These are phyloP conservation scores for Cordyceps fumosorosea DNA, from an alignment of 2,329 filamentous ascomycete genomes.

Conservation along the genomic window DNA sequence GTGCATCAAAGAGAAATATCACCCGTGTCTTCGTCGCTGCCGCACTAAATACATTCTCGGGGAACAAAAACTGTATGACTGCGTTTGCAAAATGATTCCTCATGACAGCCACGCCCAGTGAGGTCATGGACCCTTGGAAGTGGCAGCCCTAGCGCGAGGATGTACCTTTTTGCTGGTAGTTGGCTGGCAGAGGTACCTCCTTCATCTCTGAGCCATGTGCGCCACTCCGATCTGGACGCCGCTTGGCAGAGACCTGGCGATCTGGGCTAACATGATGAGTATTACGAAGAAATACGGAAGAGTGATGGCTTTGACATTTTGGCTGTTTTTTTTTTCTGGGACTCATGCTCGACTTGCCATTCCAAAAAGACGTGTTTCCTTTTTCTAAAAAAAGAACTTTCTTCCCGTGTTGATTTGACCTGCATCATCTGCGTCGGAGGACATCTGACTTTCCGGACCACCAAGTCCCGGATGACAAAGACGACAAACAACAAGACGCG, in stretches of 20 bases:
- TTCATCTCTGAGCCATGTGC: background rate
- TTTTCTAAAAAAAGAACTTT: no score
- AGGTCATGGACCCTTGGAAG: conserved; percentile 1
- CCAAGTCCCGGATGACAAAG: no score
- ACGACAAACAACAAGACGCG: no score
- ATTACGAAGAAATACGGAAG: no score
- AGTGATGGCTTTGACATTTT: no score
- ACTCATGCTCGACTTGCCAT: background rate
- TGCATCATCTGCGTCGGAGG: no score
- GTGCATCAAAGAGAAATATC: background rate
- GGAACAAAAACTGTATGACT: background rate
- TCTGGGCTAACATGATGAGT: background rate
- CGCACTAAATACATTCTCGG: background rate
- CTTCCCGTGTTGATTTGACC: no score
- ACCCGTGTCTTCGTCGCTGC: background rate
- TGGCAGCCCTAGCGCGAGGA: background rate
- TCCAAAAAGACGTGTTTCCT: background rate
- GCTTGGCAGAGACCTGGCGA: background rate
- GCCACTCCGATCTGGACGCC: conserved; percentile 3
- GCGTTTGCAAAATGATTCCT: conserved; percentile 8
- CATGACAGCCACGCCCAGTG: conserved; percentile 5
- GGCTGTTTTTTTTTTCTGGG: no score
- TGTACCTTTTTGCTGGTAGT: conserved; percentile 1
- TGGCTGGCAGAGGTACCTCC: background rate
- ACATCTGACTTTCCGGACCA: no score